phyloP scores from a whole-genome alignment of 108 stramenopile species.

The Stephanodiscus minutulus region DNA sequence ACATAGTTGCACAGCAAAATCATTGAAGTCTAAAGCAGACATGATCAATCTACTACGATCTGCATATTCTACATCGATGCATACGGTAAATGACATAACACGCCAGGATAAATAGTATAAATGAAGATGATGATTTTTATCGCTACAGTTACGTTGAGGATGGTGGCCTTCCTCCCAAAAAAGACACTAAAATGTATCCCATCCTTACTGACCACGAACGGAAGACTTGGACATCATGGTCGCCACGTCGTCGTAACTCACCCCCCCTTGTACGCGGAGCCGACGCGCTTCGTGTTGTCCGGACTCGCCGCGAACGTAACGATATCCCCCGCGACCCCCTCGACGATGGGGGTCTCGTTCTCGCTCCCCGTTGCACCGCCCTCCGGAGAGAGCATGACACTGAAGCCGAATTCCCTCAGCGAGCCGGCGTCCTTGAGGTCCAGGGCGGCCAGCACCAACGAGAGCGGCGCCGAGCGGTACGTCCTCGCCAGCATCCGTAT shows the following conservation, averaged over 20 bases:
- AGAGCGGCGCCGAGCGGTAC: conserved; percentile 65
- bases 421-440: conserved; percentile 57
- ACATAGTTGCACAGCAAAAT: too few relatives aligned
- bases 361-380: conserved; percentile 32
- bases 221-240: conserved; percentile 46
- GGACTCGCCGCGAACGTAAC: conserved; percentile 65
- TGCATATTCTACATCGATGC: too few relatives aligned
- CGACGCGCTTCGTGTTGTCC: conserved; percentile 78
- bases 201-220: conserved; percentile 32
- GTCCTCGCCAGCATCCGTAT: conserved; percentile 65
- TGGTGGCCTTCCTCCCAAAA: too few relatives aligned
- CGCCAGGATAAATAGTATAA: too few relatives aligned
- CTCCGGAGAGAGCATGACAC: conserved; percentile 40
- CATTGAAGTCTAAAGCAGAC: too few relatives aligned
- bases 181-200: too few relatives aligned
- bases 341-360: conserved; percentile 37
- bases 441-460: conserved; percentile 54
- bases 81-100: too few relatives aligned
- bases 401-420: conserved; percentile 36
- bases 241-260: conserved; percentile 44
- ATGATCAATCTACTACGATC: too few relatives aligned
- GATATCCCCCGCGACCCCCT: conserved; percentile 47
- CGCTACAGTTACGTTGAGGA: too few relatives aligned
- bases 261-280: conserved; percentile 50
- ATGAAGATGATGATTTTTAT: too few relatives aligned